Base-by-base conservation (phyloP, 495 filamentous ascomycete genomes). In the Tuber magnatum region DNA sequence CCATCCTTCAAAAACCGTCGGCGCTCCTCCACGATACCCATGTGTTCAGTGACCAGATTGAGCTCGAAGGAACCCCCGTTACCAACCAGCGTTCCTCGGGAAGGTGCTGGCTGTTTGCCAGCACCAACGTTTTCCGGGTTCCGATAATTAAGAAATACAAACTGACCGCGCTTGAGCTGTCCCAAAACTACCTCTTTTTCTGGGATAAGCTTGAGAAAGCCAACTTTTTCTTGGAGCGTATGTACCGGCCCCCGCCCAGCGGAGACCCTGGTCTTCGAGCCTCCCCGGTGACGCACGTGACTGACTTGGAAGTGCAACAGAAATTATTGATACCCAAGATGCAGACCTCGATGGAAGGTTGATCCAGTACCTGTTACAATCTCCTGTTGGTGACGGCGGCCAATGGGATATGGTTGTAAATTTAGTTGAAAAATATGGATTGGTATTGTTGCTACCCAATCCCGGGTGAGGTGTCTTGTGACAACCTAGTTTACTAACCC, bases 351-450 rank as follows among this genome's bases (percentile, higher is more conserved):
- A 92, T 73, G 86, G 88, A 22, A 85, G 93, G 32, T 83, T 95
- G 18, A 85, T 94, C 18, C 90, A 92, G 82, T 86, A 85, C 38
- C 81, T 96, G 1, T 85, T 93, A 32, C 80, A 85, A 10, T 85
- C 86, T 22, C 92, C 93, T 0, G 89, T 95, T 39, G 87, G 86
- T 24, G 93, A 97, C 82, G 93, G 93, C 69, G 93, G 93, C 1
- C 93, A 97, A 80, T 97, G 92, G 92, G 93, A 97, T 83, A 96
- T 97, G 93, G 90, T 92, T 32, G 92, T 90, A 68, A 97, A 95
- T 77, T 84, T 97, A 22, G 92, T 95, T 28, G 80, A 88, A 70
- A 97, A 97, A 84, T 97, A 95, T 77, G 93, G 93, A 39, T 87
- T 96, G 32, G 88, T 85, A 75, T 22, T 81, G 56, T 9, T 12